A percentile compares a stretch with the other conserved stretches of the same genome.
Evolutionary conservation across 805 yeast genomes (phyloP).

Genomic region (Debaryomyces maramus): DNA sequence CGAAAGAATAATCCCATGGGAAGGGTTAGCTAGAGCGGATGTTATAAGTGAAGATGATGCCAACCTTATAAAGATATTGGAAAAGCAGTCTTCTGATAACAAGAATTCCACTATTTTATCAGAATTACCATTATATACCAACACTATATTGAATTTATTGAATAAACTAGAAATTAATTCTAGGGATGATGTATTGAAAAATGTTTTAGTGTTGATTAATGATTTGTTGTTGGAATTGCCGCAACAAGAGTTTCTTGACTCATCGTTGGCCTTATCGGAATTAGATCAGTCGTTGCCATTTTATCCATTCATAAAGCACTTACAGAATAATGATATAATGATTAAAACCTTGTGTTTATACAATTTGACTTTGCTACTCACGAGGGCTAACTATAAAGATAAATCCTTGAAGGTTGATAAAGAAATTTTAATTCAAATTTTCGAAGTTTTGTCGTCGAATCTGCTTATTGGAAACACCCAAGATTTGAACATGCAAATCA

Average conservation of each 20-base stretch:
- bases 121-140: slow-evolving; percentile 53
- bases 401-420: slow-evolving; percentile 29
- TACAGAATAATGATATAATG: slow-evolving; percentile 56
- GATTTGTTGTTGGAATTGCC: slow-evolving; percentile 51
- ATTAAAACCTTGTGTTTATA: slow-evolving; percentile 56
- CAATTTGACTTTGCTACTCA: slow-evolving; percentile 51
- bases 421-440: slow-evolving; percentile 39
- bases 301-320: slow-evolving; percentile 50
- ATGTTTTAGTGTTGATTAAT: slow-evolving; percentile 58
- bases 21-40: slow-evolving; percentile 76
- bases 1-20: slow-evolving; percentile 88
- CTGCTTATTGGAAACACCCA: slow-evolving; percentile 28
- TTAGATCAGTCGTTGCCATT: slow-evolving; percentile 52
- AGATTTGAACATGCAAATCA: slow-evolving; percentile 53
- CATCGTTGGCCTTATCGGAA: slow-evolving; percentile 43
- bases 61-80: slow-evolving; percentile 52
- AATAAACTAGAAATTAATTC: slow-evolving; percentile 42
- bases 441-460: slow-evolving; percentile 34
- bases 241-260: slow-evolving; percentile 30
- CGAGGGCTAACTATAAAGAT: slow-evolving; percentile 20
- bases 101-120: slow-evolving; percentile 41
- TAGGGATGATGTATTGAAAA: slow-evolving; percentile 67
- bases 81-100: slow-evolving; percentile 46
- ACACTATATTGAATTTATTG: slow-evolving; percentile 54
- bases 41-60: slow-evolving; percentile 70